phyloP scores from a whole-genome alignment of 805 yeast genomes.

The Wickerhamomyces hampshirensis region DNA sequence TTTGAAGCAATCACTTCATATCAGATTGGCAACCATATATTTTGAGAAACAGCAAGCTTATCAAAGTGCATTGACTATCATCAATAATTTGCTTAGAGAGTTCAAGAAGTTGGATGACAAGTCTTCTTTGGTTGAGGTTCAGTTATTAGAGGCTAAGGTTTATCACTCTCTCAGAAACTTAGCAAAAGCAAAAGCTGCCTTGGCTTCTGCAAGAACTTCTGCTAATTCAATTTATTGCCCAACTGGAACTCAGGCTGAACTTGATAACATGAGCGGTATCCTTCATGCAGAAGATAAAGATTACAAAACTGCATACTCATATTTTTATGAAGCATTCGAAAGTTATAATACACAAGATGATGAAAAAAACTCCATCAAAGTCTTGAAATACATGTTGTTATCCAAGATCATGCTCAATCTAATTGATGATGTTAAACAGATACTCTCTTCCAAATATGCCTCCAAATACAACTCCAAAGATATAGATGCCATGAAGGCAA shows the following conservation, averaged over 20 bases:
- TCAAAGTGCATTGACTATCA: constrained; percentile 67
- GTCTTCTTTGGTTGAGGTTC: constrained; percentile 92
- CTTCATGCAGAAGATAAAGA: constrained; percentile 96
- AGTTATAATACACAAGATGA: constrained; percentile 60
- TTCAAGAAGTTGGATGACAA: constrained; percentile 94
- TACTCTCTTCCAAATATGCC: constrained; percentile 70
- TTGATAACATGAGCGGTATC: constrained; percentile 93
- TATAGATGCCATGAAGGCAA: constrained; percentile 93
- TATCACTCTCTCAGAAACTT: constrained; percentile 88
- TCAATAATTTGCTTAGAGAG: constrained; percentile 69
- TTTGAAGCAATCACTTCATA: constrained; percentile 80
- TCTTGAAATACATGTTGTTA: constrained; percentile 86
- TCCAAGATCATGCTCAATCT: constrained; percentile 90
- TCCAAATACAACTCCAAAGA: constrained; percentile 75
- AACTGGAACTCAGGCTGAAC: constrained; percentile 87
- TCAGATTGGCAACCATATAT: constrained; percentile 74
- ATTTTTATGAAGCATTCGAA: constrained; percentile 93
- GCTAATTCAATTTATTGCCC: constrained; percentile 98
- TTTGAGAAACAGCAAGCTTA: constrained; percentile 57
- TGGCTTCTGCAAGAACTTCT: constrained; percentile 92
- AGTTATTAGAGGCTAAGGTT: constrained; percentile 82
- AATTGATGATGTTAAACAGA: constrained; percentile 77
- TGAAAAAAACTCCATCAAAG: constrained; percentile 66
- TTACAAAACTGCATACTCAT: constrained; percentile 92
- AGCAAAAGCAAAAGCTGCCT: constrained; percentile 86